Base-by-base conservation (phyloP, 192 early-diverging fungal genomes). In the Rhizophlyctis rosea region DNA sequence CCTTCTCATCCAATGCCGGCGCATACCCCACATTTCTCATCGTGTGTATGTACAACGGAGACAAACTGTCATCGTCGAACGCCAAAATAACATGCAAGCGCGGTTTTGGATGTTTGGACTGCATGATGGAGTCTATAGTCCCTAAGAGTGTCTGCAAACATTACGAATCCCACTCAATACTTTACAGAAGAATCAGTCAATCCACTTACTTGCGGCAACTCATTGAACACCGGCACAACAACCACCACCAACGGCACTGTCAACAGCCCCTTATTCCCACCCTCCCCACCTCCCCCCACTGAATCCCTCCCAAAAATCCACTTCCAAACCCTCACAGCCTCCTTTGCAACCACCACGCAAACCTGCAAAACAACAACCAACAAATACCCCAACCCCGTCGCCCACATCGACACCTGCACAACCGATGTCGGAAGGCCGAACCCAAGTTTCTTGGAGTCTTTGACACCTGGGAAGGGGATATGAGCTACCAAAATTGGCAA, bases 171-270 rank as follows among this genome's bases (percentile, higher is more conserved):
- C 21, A 24, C 51, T 11, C 13, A 25, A 21, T 25, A 53, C 13
- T 53, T 21, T 9, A 28, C 13, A 25, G 27, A 53, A 53, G 39
- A n/a, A 47, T 9, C 39, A n/a, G 18, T n/a, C 9, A n/a, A 13
- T 13, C 4, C 27, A 28, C 59, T 50, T 18, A 65, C 64, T 39
- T 64, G 60, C 25, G 64, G 29, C 11, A 65, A 57, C 59, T 65
- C 64, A 31, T 65, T 65, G 59, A 64, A 65, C 3, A 65, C 59
- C 34, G 64, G 64, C 3, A 65, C 44, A 47, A 65, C 36, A 3
- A 28, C 64, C n/a, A 65, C 59, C 18, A 65, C 59, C 24, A 30
- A 13, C 4, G 60, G 59, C 59, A 59, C 59, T 23, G 9, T 30
- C 31, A 62, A 25, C 11, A 30, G 4, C 25, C 59, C 59, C 63